Conservation (phyloP, 768 basidiomycete genomes). For the Paxillus involutus region DNA sequence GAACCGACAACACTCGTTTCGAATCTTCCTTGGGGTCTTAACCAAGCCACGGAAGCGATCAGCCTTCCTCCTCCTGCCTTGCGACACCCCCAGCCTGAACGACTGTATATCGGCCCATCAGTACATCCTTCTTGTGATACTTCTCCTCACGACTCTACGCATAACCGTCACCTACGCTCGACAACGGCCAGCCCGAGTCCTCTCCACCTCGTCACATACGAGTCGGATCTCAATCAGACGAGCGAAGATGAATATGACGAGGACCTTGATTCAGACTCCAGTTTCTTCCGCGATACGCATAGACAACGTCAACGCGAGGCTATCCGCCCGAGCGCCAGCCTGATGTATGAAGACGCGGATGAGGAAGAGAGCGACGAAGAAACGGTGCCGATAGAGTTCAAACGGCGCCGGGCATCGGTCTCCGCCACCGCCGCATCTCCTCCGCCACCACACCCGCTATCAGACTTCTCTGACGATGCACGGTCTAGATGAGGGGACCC, state of each 20-base stretch:
- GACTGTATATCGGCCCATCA: slow-evolving; percentile 18
- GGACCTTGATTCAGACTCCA: slow-evolving; percentile 32
- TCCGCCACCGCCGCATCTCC: slow-evolving; percentile 25
- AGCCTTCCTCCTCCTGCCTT: slow-evolving; percentile 4
- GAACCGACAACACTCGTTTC: slow-evolving; percentile 32
- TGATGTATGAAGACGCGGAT: slow-evolving; percentile 26
- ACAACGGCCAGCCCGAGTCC: slow-evolving; percentile 40
- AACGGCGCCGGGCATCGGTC: slow-evolving; percentile 34
- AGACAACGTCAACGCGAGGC: slow-evolving; percentile 22
- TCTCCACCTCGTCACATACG: slow-evolving; percentile 34
- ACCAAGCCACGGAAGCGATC: slow-evolving; percentile 22
- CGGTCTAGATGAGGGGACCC: slow-evolving; percentile 8
- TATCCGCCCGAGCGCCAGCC: slow-evolving; percentile 32
- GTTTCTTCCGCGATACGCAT: slow-evolving; percentile 33
- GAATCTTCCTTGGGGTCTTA: slow-evolving; percentile 35
- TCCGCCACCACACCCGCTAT: slow-evolving; percentile 15
- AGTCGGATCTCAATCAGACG: slow-evolving; percentile 28
- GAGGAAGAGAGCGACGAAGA: slow-evolving; percentile 40
- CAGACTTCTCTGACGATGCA: slow-evolving; percentile 18
- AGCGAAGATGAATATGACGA: slow-evolving; percentile 33
- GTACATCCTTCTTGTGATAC: slow-evolving; percentile 25
- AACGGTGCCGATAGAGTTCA: slow-evolving; percentile 32
- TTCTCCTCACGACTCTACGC: slow-evolving; percentile 19
- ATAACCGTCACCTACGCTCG: slow-evolving; percentile 27
- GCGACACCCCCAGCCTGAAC: slow-evolving; percentile 34